These are phyloP conservation scores for Microbotryomycetes sp. DNA, from an alignment of 1,284 basidiomycete genomes.

Conservation along the genomic window DNA sequence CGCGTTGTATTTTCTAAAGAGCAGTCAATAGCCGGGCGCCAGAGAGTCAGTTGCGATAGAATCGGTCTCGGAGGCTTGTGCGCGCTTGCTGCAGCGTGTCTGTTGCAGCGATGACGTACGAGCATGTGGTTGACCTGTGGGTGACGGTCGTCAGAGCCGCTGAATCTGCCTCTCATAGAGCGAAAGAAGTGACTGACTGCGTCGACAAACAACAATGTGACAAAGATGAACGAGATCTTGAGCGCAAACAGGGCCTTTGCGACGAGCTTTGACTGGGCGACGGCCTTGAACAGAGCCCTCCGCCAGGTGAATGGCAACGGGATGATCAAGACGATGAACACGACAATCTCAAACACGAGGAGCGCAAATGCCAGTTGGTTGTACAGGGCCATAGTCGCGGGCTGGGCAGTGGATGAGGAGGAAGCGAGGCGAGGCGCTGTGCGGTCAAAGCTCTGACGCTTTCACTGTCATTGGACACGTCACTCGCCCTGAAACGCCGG, in stretches of 20 bases:
- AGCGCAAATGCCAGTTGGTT: constrained; percentile 23
- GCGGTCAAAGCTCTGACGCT: no score
- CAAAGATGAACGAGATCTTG: constrained; percentile 36
- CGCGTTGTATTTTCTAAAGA: constrained; percentile 26
- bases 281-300: constrained; percentile 42
- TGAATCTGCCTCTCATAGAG: not conserved
- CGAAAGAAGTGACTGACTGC: not conserved
- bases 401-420: no score
- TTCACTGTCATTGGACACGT: no score
- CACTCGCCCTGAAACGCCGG: no score
- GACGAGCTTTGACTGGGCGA: constrained; percentile 38
- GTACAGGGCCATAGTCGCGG: not conserved
- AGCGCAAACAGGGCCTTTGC: constrained; percentile 42
- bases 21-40: constrained; percentile 1
- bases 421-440: no score
- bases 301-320: constrained; percentile 42
- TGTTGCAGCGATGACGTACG: not conserved
- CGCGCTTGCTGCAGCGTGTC: not conserved
- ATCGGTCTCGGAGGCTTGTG: not conserved
- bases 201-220: constrained; percentile 28
- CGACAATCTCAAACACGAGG: constrained; percentile 15
- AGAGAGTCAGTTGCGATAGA: not conserved
- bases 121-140: constrained; percentile 23
- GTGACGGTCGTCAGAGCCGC: not conserved
- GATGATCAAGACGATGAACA: constrained; percentile 22